Evolutionary conservation across 2,329 filamentous ascomycete species (phyloP).

Genomic region (Fonsecaea monophora): DNA sequence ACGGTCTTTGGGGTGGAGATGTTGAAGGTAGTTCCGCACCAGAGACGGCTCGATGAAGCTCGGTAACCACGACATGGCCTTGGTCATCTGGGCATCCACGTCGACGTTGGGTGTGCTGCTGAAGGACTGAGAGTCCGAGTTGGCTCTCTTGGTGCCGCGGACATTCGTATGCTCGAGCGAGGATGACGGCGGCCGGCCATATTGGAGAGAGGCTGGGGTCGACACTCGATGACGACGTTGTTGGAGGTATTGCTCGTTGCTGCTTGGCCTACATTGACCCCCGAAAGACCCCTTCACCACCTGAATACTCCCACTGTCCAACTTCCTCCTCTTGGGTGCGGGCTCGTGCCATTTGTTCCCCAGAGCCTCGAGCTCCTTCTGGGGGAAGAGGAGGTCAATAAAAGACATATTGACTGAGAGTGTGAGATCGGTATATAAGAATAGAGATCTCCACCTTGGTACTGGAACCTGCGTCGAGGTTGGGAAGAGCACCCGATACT

Average conservation of each 20-base stretch:
- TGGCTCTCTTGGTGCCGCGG: conserved; percentile 22
- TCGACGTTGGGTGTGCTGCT: not conserved
- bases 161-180: not conserved
- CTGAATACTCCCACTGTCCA: conserved; percentile 20
- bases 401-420: conserved; percentile 28
- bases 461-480: not conserved
- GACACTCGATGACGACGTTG: conserved; percentile 22
- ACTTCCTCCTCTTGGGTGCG: conserved; percentile 31
- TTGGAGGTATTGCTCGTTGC: conserved; percentile 4
- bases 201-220: conserved; percentile 14
- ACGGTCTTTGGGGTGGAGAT: conserved; percentile 35
- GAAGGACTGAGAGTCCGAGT: conserved; percentile 19
- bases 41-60: conserved; percentile 35
- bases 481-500: not conserved
- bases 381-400: conserved; percentile 32
- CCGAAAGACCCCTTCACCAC: not conserved
- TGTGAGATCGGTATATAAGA: not conserved
- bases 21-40: conserved; percentile 32
- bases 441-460: too few relatives aligned
- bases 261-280: conserved; percentile 17
- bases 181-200: not conserved
- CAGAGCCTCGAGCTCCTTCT: conserved; percentile 35
- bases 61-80: conserved; percentile 26
- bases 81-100: not conserved
- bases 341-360: conserved; percentile 34